These are phyloP conservation scores for Ilyonectria mors-panacis DNA, from an alignment of 2,329 filamentous ascomycete species.

Conservation along the genomic window DNA sequence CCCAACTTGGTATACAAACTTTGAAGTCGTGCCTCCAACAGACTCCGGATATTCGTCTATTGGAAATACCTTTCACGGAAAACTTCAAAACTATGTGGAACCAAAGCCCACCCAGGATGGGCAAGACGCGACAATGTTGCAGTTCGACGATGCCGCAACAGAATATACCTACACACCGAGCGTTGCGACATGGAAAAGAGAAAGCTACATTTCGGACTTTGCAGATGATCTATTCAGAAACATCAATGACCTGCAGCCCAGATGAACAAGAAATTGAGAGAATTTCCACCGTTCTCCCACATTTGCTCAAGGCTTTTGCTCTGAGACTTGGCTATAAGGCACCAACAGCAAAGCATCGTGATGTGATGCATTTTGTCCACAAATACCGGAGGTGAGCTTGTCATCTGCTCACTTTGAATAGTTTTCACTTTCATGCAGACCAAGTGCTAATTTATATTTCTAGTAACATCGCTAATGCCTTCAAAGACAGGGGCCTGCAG, in stretches of 20 bases:
- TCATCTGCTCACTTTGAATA: no score
- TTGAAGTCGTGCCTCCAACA: conserved; percentile 49
- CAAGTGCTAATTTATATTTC: not conserved
- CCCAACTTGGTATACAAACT: no score
- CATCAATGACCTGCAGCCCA: not conserved
- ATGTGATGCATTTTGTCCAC: conserved; percentile 17
- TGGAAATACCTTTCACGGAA: not conserved
- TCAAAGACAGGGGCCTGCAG: not conserved
- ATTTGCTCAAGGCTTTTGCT: conserved; percentile 19
- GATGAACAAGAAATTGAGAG: not conserved
- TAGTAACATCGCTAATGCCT: conserved; percentile 3
- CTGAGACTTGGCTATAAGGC: conserved; percentile 3
- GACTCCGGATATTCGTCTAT: conserved; percentile 1
- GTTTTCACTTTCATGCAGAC: not conserved
- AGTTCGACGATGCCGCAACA: not conserved
- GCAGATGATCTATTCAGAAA: not conserved
- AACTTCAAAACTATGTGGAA: not conserved
- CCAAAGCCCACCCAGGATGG: not conserved
- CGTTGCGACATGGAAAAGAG: not conserved
- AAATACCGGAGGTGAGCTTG: conserved; percentile 7
- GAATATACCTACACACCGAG: conserved; percentile 13
- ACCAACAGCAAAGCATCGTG: conserved; percentile 11
- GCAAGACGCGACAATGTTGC: not conserved
- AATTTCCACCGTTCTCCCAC: conserved; percentile 1
- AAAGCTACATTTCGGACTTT: conserved; percentile 1